These are phyloP conservation scores for Arctium lappa DNA, from an alignment of 129 eudicot genomes.

Conservation along the genomic window DNA sequence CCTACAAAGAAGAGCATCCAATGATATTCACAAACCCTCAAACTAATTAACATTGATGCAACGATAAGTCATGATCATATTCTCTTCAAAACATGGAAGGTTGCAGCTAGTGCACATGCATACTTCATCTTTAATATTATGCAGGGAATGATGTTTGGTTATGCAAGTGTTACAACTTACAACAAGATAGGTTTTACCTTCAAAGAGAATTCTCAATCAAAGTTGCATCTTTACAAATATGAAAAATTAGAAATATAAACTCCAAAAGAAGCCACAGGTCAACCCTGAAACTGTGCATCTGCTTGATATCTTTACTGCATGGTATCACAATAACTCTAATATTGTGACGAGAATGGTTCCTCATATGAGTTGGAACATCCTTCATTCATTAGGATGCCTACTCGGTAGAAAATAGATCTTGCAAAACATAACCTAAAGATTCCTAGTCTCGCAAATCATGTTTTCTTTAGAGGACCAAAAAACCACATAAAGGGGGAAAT, in stretches of 20 bases:
- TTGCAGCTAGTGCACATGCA: neutral
- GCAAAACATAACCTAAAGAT: neutral
- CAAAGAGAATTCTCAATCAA: neutral
- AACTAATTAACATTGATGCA: neutral
- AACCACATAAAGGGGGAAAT: neutral
- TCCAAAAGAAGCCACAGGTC: neutral
- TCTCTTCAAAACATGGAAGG: neutral
- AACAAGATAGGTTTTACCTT: conserved; percentile 3
- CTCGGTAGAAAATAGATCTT: neutral
- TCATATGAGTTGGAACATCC: neutral
- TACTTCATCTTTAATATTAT: conserved; percentile 3
- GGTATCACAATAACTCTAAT: neutral
- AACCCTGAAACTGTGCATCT: neutral
- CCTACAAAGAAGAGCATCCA: conserved; percentile 44
- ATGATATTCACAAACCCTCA: neutral
- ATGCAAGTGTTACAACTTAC: neutral
- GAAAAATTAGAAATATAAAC: neutral
- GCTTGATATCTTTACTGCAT: neutral
- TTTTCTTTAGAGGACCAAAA: neutral
- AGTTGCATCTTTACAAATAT: neutral
- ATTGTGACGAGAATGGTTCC: neutral
- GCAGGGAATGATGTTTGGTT: neutral
- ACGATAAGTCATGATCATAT: neutral
- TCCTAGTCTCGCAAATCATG: neutral
- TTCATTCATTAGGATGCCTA: neutral